Base-by-base conservation (phyloP, 352 stramenopile genomes). In the Phytophthora meadii region DNA sequence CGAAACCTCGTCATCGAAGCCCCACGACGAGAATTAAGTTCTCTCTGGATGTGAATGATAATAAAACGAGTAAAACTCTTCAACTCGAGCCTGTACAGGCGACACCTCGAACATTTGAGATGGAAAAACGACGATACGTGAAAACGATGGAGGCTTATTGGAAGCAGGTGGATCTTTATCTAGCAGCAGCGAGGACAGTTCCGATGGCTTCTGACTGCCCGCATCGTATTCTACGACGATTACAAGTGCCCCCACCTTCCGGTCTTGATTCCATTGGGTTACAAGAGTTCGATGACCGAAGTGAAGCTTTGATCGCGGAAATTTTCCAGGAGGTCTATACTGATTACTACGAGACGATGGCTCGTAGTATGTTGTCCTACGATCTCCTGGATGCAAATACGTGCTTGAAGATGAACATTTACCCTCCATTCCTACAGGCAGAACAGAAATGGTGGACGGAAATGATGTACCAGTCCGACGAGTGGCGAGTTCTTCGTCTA, bases 371-470 rank as follows among this genome's bases (percentile, higher is more conserved):
- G 79, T 74, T 98, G 6, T 71, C 93, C 27, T 98, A 98, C 55
- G 87, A 95, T 54, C 65, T 98, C 3, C 65, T 94, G 9, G 89
- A 98, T 57, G 79, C 83, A 1, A 81, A 72, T 10, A 68, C 70
- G 45, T 90, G 83, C 30, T 61, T 84, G 59, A 74, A 78, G 25
- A 81, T 97, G 61, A 88, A 89, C 46, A 96, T 98, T 53, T 90
- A 97, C 39, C 77, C 74, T 11, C 76, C 79, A 22, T 94, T 94
- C 53, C 61, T 98, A 41, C 68, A 79, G 27, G 89, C 89, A 0
- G 76, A 90, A 61, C 82, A 95, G 24, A 89, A 91, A 52, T 96
- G 88, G 89, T 98, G 92, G 92, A 68, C 86, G 10, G 82, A 95
- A 46, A 82, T 89, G 27, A 62, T 54, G 24, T 93, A 97, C 61